Evolutionary conservation across 1,284 basidiomycete genomes (phyloP), one percentile per base, ranked within the genome.

Genomic region (Trichosporon faecale): DNA sequence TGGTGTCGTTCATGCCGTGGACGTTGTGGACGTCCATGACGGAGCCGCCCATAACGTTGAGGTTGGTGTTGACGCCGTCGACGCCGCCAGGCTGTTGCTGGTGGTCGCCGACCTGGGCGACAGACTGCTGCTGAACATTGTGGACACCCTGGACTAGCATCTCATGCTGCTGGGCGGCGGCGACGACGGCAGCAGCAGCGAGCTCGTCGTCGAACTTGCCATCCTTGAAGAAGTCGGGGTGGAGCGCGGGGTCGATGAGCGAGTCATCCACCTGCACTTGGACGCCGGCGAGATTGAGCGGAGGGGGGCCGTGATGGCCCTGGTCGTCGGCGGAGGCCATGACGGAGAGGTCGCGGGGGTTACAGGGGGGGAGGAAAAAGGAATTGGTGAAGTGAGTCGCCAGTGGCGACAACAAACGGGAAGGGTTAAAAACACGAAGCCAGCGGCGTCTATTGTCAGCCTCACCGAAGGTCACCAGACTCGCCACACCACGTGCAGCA

Each of bases 211-310:
- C 72, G 66, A 73, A 73, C 68, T 73, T 73, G 57, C 64, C 65
- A 23, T 70, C 69, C n/a, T 72, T 21, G 68, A 74, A 74, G 60
- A 72, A 74, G 60, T 66, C 67, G 3, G 68, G 46, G 25, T 67
- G 63, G 29, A 74, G 68, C 9, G 65, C 16, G 11, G 73, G 69
- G 55, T 74, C 73, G 60, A 74, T 74, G 65, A 74, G 71, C 4
- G 65, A 61, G 49, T 71, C 73, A 60, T 74, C 69, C 14, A 70
- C 73, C 40, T 67, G 68, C 57, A 61, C 57, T 1, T 66, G 31
- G 7, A 70, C 72, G 44, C 72, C 72, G 21, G 72, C 72, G 68
- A 73, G 72, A 64, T 73, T 73, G 66, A 73, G 72, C 33, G 72
- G 72, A 33, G 72, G 69, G 66, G 57, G 57, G 29, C 57, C 57